phyloP scores from a whole-genome alignment of 179 eudicot species.

The Silene coronaria region DNA sequence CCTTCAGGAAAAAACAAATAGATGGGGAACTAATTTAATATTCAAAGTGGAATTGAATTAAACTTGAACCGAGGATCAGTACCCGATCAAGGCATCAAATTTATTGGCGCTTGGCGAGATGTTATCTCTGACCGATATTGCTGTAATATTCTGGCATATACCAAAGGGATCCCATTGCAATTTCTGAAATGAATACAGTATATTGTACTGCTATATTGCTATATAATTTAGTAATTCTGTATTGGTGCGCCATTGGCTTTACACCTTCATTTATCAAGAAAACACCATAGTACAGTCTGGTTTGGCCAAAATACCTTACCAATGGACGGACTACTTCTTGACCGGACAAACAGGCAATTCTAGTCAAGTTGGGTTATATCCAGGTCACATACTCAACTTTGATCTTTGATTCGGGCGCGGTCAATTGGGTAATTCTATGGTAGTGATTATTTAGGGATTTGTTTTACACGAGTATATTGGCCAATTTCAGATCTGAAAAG shows the following conservation, averaged over 20 bases:
- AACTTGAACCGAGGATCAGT: neutral
- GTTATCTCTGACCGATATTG: constrained; percentile 8
- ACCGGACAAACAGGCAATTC: neutral
- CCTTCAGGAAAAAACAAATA: constrained; percentile 33
- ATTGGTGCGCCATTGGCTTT: neutral
- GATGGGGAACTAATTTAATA: neutral
- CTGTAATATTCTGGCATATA: neutral
- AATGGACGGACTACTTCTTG: neutral
- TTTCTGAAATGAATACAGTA: constrained; percentile 5
- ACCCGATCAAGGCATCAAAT: constrained; percentile 4
- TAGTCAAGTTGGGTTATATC: neutral
- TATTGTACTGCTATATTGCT: constrained; percentile 1
- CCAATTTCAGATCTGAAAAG: neutral
- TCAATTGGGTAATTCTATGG: neutral
- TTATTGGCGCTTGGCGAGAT: neutral
- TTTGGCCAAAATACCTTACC: neutral
- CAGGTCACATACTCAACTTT: neutral
- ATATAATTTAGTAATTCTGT: neutral
- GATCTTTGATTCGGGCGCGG: neutral
- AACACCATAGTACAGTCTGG: neutral
- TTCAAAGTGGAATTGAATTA: neutral
- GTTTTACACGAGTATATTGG: too few relatives aligned
- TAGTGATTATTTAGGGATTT: too few relatives aligned
- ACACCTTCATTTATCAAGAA: neutral
- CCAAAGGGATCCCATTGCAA: neutral